Conservation (phyloP, 1,284 basidiomycete genomes). For the Calocybe gambosa region DNA sequence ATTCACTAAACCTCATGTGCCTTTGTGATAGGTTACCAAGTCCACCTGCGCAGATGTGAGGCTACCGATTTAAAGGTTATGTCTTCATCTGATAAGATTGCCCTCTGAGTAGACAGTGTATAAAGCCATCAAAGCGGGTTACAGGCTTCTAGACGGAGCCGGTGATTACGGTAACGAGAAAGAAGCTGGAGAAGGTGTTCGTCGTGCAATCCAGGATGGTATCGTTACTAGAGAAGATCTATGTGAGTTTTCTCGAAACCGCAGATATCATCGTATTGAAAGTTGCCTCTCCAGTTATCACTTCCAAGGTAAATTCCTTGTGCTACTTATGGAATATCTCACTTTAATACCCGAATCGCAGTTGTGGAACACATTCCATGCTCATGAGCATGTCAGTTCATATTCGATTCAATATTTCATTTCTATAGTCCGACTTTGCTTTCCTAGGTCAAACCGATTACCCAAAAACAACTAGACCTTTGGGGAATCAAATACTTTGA, state of each 20-base stretch:
- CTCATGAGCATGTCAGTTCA: conserved; percentile 50
- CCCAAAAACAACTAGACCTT: conserved; percentile 58
- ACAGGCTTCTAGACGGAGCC: conserved; percentile 80
- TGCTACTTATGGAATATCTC: conserved; percentile 4
- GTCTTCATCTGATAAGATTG: neutral
- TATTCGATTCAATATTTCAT: neutral
- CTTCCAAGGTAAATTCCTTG: conserved; percentile 51
- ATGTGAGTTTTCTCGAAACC: conserved; percentile 44
- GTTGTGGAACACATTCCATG: conserved; percentile 82
- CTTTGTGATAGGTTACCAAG: conserved; percentile 43
- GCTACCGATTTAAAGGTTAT: conserved; percentile 5
- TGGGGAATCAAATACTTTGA: conserved; percentile 83
- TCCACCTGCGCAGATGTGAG: conserved; percentile 53
- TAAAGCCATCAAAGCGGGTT: conserved; percentile 67
- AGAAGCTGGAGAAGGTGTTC: conserved; percentile 73
- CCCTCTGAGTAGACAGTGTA: conserved; percentile 51
- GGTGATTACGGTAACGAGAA: conserved; percentile 84
- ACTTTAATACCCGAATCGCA: too few relatives aligned
- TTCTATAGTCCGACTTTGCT: neutral
- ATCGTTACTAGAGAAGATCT: conserved; percentile 72
- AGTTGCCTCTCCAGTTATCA: conserved; percentile 44
- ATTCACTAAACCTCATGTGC: conserved; percentile 5
- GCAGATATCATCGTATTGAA: neutral
- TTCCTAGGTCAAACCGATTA: conserved; percentile 42
- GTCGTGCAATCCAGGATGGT: conserved; percentile 69